phyloP scores from a whole-genome alignment of 129 eudicot genomes.

The Flaveria linearis region DNA sequence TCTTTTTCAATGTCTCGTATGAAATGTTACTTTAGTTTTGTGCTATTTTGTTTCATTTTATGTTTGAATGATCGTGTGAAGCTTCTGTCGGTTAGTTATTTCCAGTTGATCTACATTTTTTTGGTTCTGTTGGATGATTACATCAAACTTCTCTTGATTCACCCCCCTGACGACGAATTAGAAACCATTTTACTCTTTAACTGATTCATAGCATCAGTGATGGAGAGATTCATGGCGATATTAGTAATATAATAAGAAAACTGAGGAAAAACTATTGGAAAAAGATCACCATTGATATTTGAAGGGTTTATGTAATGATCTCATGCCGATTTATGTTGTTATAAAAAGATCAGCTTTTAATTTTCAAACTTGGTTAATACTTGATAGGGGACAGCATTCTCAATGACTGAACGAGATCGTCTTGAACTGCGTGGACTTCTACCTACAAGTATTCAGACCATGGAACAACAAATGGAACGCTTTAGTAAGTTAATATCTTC shows the following conservation, averaged over 20 bases:
- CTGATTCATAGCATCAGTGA: not conserved
- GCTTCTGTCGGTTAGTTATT: not conserved
- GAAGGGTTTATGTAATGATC: constrained; percentile 3
- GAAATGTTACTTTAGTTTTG: not conserved
- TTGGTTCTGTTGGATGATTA: no score
- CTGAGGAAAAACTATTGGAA: not conserved
- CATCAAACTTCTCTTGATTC: no score
- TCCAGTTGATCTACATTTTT: not conserved
- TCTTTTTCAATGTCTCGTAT: constrained; percentile 6
- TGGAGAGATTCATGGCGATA: no score
- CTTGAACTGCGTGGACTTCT: constrained; percentile 95
- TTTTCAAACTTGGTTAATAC: constrained; percentile 15
- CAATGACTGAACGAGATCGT: constrained; percentile 94
- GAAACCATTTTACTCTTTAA: not conserved
- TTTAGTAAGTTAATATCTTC: constrained; percentile 60
- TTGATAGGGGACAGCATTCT: constrained; percentile 84
- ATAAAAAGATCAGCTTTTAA: constrained; percentile 1
- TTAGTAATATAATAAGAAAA: not conserved
- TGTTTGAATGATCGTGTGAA: not conserved
- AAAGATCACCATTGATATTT: not conserved
- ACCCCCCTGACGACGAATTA: not conserved
- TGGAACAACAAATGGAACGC: constrained; percentile 84
- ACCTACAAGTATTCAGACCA: constrained; percentile 77
- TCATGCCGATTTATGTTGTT: not conserved
- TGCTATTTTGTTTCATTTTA: not conserved